Percentiles rank a stretch among this genome's conserved stretches.
Evolutionary conservation across 2,329 filamentous ascomycete species (phyloP).

Genomic region (Albophoma yamanashiensis): DNA sequence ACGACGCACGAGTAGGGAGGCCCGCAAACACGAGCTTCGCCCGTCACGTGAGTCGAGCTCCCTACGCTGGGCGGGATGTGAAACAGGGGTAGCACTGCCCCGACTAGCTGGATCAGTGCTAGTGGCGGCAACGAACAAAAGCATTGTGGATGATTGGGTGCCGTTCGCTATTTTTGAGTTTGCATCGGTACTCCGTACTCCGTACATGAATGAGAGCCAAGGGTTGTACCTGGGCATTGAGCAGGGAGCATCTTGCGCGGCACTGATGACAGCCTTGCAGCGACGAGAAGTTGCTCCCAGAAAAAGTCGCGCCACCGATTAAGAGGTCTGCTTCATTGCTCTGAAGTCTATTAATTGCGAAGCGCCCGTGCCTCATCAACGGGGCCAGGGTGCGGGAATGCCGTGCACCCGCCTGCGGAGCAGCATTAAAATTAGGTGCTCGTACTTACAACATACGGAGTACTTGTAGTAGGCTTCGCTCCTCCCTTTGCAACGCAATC

Average conservation of each 20-base stretch:
- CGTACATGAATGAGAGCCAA: background rate
- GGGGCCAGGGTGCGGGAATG: background rate
- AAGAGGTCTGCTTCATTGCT: background rate
- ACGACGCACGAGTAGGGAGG: background rate
- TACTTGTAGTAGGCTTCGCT: background rate
- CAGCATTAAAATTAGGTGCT: no score
- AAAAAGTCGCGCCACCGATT: background rate
- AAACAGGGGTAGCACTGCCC: background rate
- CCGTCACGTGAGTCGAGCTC: background rate
- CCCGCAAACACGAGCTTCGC: background rate
- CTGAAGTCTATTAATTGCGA: background rate
- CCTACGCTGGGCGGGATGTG: background rate
- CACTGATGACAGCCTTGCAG: background rate
- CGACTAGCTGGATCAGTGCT: background rate
- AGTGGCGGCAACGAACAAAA: background rate
- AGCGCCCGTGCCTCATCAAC: background rate
- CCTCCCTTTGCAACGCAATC: background rate
- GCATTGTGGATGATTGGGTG: background rate
- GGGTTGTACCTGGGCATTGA: background rate
- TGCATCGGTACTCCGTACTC: no score
- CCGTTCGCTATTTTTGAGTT: background rate
- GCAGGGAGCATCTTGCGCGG: background rate
- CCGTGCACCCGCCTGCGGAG: background rate
- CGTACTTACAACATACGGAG: no score
- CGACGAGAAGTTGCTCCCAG: background rate